Evolutionary conservation across 2,329 filamentous ascomycete genomes (phyloP).

Genomic region (Sporothrix pseudoabietina): DNA sequence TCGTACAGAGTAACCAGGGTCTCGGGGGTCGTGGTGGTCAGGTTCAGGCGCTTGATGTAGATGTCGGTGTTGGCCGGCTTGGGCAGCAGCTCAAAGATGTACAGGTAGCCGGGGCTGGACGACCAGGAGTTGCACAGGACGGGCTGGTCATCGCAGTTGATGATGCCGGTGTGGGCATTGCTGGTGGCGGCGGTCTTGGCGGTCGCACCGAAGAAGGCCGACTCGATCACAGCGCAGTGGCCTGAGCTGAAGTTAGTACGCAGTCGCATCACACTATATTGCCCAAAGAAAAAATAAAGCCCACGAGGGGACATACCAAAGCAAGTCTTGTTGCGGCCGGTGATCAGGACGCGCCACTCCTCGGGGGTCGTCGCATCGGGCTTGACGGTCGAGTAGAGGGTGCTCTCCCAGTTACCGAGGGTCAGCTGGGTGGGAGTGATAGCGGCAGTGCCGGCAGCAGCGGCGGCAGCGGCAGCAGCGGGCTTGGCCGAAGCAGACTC

Average conservation of each 20-base stretch:
- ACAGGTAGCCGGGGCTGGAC: constrained; percentile 63
- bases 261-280: background rate
- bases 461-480: constrained; percentile 54
- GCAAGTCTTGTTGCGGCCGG: constrained; percentile 78
- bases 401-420: constrained; percentile 70
- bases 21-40: constrained; percentile 66
- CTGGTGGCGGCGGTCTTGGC: constrained; percentile 63
- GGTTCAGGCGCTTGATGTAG: constrained; percentile 67
- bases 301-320: constrained; percentile 51
- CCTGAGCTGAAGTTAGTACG: constrained; percentile 46
- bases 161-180: constrained; percentile 66
- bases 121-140: constrained; percentile 77
- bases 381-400: constrained; percentile 64
- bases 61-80: constrained; percentile 64
- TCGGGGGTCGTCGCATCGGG: constrained; percentile 63
- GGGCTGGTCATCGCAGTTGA: constrained; percentile 75
- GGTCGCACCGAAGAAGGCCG: constrained; percentile 67
- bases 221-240: constrained; percentile 64
- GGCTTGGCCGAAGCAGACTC: constrained; percentile 36
- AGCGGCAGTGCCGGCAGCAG: constrained; percentile 38
- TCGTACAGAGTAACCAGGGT: constrained; percentile 63
- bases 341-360: constrained; percentile 76
- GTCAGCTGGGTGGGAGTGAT: constrained; percentile 54
- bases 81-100: constrained; percentile 68
- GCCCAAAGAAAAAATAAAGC: background rate